phyloP scores from a whole-genome alignment of 2,329 filamentous ascomycete species.

The Biscogniauxia marginata region DNA sequence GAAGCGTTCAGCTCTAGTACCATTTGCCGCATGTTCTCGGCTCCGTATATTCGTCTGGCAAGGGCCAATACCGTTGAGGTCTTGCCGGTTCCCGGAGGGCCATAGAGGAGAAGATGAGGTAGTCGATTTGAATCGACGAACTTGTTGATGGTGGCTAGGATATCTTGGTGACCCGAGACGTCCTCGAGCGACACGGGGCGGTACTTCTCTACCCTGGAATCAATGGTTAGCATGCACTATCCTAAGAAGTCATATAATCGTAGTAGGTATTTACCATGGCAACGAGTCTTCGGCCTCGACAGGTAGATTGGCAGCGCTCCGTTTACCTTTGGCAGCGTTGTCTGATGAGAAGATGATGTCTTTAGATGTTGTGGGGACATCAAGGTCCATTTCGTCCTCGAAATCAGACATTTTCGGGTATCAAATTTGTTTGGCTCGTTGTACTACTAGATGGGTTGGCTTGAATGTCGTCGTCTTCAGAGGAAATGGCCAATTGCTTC shows the following conservation, averaged over 20 bases:
- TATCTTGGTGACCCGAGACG: slow-evolving; percentile 95
- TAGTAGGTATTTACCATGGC: slow-evolving; percentile 74
- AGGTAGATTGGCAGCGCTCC: slow-evolving; percentile 87
- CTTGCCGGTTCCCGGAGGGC: slow-evolving; percentile 94
- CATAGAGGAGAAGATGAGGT: slow-evolving; percentile 94
- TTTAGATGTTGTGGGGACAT: slow-evolving; percentile 46
- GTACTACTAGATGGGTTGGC: no score
- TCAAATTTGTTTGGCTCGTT: no score
- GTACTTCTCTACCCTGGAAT: slow-evolving; percentile 82
- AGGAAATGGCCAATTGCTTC: no score
- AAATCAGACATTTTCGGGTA: slow-evolving; percentile 52
- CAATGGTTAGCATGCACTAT: slow-evolving; percentile 40
- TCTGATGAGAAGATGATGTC: slow-evolving; percentile 70
- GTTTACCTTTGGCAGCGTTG: slow-evolving; percentile 78
- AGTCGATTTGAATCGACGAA: slow-evolving; percentile 93
- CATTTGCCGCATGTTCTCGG: slow-evolving; percentile 94
- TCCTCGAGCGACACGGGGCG: slow-evolving; percentile 84
- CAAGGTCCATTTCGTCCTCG: slow-evolving; percentile 62
- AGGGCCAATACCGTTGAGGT: slow-evolving; percentile 95
- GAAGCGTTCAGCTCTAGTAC: slow-evolving; percentile 96
- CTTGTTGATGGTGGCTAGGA: slow-evolving; percentile 95
- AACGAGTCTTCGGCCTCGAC: slow-evolving; percentile 91
- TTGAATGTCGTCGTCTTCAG: no score
- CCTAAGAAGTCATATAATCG: not conserved
- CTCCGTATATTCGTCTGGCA: slow-evolving; percentile 87